Conservation (phyloP, 345 rosid genomes). For the Erucastrum elatum region DNA sequence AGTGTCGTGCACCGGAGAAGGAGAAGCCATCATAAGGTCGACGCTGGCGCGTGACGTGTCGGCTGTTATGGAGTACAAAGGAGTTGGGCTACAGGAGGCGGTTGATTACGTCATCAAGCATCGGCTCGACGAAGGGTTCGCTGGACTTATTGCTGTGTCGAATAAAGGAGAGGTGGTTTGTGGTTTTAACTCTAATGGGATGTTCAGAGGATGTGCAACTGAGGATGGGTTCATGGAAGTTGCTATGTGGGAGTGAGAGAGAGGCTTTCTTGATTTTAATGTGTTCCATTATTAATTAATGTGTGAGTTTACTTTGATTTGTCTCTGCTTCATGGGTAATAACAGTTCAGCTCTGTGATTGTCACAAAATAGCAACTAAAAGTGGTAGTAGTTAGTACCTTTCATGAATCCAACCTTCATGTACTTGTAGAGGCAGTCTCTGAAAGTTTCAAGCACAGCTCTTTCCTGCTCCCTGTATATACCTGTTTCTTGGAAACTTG, state of each 20-base stretch:
- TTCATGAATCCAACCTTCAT: neutral
- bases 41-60: slow-evolving; percentile 92
- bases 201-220: slow-evolving; percentile 90
- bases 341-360: neutral
- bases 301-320: neutral
- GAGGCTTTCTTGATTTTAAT: too few species aligned
- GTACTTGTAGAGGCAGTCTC: neutral
- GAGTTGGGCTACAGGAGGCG: slow-evolving; percentile 68
- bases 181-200: slow-evolving; percentile 73
- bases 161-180: slow-evolving; percentile 82
- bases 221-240: slow-evolving; percentile 94
- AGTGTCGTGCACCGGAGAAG: slow-evolving; percentile 94
- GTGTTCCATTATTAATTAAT: too few species aligned
- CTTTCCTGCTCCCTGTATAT: slow-evolving; percentile 29
- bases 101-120: slow-evolving; percentile 77
- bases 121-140: slow-evolving; percentile 80
- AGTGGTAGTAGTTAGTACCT: neutral
- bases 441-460: slow-evolving; percentile 36
- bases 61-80: slow-evolving; percentile 97
- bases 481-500: neutral
- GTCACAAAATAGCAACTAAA: neutral
- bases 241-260: slow-evolving; percentile 57
- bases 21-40: slow-evolving; percentile 87
- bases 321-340: neutral
- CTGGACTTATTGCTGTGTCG: slow-evolving; percentile 90